Percentiles rank a stretch among this genome's conserved stretches.
Evolutionary conservation across 1,284 basidiomycete genomes (phyloP).

Genomic region (Athelia sp.): DNA sequence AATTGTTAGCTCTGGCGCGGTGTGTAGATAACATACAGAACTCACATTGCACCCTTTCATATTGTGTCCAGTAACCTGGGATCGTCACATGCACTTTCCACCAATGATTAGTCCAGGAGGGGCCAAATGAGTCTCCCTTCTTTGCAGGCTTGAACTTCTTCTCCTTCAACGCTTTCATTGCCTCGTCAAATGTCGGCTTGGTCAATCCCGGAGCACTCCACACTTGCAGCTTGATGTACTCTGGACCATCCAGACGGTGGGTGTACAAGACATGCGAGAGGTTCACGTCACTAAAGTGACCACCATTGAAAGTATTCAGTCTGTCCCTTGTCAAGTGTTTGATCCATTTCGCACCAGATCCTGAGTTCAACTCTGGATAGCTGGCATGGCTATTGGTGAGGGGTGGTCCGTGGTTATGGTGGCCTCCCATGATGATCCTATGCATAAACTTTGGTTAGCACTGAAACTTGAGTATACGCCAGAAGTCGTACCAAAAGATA

Average conservation of each 20-base stretch:
- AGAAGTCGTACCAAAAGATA: too few species aligned
- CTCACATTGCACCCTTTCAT: constrained; percentile 84
- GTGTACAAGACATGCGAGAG: constrained; percentile 74
- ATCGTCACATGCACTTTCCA: constrained; percentile 82
- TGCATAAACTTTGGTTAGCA: too few species aligned
- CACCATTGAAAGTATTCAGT: constrained; percentile 70
- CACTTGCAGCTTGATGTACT: constrained; percentile 74
- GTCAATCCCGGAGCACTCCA: constrained; percentile 83
- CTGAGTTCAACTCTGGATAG: constrained; percentile 64
- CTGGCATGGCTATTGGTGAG: background rate
- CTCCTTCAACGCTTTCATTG: too few species aligned
- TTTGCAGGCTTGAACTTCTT: constrained; percentile 75
- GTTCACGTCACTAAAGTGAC: constrained; percentile 78
- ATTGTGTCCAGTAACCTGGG: constrained; percentile 73
- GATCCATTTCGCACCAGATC: constrained; percentile 76
- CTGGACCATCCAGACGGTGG: constrained; percentile 59
- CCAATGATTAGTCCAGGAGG: constrained; percentile 97
- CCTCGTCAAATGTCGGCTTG: constrained; percentile 83
- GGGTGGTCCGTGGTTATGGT: background rate
- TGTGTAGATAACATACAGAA: constrained; percentile 5
- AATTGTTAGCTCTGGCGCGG: background rate
- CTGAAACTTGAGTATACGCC: too few species aligned
- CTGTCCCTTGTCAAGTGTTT: constrained; percentile 69
- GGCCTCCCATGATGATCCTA: background rate
- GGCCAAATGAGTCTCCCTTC: constrained; percentile 83